phyloP scores from a whole-genome alignment of 2,329 filamentous ascomycete genomes.

The Hymenoscyphus fructigenus region DNA sequence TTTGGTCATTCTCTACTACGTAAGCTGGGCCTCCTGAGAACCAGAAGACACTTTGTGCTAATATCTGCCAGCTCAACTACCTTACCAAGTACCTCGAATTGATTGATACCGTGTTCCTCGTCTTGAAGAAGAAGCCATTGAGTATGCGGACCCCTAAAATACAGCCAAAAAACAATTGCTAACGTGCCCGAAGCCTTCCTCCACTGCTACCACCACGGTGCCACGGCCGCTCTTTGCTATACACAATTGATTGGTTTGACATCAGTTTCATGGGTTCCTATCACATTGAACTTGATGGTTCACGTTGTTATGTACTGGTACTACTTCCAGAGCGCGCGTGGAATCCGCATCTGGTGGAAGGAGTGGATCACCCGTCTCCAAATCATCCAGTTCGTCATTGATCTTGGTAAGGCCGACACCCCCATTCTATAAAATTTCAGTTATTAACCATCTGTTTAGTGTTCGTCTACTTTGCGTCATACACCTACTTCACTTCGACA shows the following conservation, averaged over 20 bases:
- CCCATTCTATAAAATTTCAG: neutral
- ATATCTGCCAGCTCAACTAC: constrained; percentile 77
- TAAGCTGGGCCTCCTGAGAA: constrained; percentile 47
- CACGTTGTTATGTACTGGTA: constrained; percentile 99
- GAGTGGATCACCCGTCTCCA: constrained; percentile 98
- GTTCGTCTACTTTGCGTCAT: constrained; percentile 99
- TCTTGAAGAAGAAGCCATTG: constrained; percentile 99
- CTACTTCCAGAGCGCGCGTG: constrained; percentile 98
- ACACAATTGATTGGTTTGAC: constrained; percentile 93
- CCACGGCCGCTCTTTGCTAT: constrained; percentile 95
- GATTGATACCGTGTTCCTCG: constrained; percentile 92
- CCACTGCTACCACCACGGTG: constrained; percentile 98
- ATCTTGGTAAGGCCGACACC: constrained; percentile 66
- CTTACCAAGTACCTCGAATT: constrained; percentile 97
- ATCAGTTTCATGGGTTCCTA: constrained; percentile 91
- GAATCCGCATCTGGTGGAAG: constrained; percentile 98
- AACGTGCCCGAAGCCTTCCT: constrained; percentile 70
- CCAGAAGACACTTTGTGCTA: constrained; percentile 35
- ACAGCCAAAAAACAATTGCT: constrained; percentile 29
- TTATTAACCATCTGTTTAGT: constrained; percentile 48
- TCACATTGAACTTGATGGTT: constrained; percentile 87
- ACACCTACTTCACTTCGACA: constrained; percentile 92
- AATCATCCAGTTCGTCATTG: constrained; percentile 95
- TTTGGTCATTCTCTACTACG: constrained; percentile 94
- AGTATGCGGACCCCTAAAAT: constrained; percentile 50